Conservation (phyloP, 306 rosid genomes). For the Sesbania bispinosa region DNA sequence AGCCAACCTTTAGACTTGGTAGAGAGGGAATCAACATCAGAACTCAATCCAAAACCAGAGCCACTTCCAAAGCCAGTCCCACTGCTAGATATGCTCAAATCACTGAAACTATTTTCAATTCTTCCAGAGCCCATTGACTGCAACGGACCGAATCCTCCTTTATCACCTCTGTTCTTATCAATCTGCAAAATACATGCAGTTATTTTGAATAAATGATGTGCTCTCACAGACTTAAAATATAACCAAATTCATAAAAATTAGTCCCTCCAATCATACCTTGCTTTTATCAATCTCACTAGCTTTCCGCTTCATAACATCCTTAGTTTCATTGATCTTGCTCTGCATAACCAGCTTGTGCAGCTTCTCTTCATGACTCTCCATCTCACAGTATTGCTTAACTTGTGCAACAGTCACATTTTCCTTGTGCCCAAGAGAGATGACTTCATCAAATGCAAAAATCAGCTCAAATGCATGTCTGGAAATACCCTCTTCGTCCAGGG, state of each 20-base stretch:
- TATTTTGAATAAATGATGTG: background rate
- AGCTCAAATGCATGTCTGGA: constrained; percentile 86
- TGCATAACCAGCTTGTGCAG: constrained; percentile 87
- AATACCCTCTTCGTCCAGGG: constrained; percentile 93
- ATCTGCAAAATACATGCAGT: constrained; percentile 51
- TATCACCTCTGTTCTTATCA: constrained; percentile 85
- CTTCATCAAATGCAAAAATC: constrained; percentile 95
- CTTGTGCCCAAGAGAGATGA: constrained; percentile 93
- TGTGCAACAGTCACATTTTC: constrained; percentile 83
- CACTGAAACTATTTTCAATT: constrained; percentile 72
- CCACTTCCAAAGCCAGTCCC: constrained; percentile 92
- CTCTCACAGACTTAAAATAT: background rate
- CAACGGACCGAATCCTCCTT: constrained; percentile 76
- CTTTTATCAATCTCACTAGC: constrained; percentile 99
- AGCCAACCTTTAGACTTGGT: constrained; percentile 79
- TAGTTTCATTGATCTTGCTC: constrained; percentile 94
- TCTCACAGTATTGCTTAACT: constrained; percentile 91
- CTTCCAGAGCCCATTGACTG: constrained; percentile 94
- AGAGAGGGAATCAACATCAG: constrained; percentile 75
- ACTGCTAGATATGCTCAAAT: constrained; percentile 71
- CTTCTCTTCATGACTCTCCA: constrained; percentile 99
- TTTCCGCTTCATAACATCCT: constrained; percentile 95
- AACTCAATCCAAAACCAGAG: constrained; percentile 68
- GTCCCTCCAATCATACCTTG: constrained; percentile 61
- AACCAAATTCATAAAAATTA: background rate